Evolutionary conservation across 1,139 yeast species (phyloP), one percentile per base, ranked within the genome.

Genomic region (Debaryomyces subglobosus): DNA sequence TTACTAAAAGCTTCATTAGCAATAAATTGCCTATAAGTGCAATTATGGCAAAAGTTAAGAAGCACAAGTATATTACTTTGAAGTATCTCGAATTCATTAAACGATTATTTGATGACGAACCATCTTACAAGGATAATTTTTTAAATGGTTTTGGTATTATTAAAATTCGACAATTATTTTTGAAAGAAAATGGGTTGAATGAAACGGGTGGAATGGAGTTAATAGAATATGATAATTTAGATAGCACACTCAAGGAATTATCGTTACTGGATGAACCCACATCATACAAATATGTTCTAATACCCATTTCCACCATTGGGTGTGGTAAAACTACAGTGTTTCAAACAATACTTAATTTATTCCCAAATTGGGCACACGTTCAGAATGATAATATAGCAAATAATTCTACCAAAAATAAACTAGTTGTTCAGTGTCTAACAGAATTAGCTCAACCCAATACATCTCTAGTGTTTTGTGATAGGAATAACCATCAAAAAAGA

Each of bases 291-390:
- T 89, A 82, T 60, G 78, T 89, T 0, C 60, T 95, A 1, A 79
- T 91, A 1, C 95, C 98, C 0, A 82, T 92, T 12, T 91, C 98
- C 0, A 90, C 97, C 0, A 81, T 94, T 45, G 99, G 98, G 0
- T 90, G 97, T 64, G 99, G 99, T 7, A 95, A 95, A 63, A 91
- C 98, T 0, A 90, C 97, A 0, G 80, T 89, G 0, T 82, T 90
- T 3, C 65, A 79, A 42, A 85, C 94, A 0, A 68, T 94, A 39
- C 57, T 63, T 0, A 63, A 76, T 8, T 62, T 92, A 24, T 85
- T 74, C 48, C 83, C 86, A 0, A 68, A 71, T 0, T 86, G 96
- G 87, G 84, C 80, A 0, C 90, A 86, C 58, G 76, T 89, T n/a
- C 97, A 91, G 62, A 92, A 89, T 63, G 99, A 94, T 66, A 82